Base-by-base conservation (phyloP, 306 rosid species). In the Prunus campanulata region DNA sequence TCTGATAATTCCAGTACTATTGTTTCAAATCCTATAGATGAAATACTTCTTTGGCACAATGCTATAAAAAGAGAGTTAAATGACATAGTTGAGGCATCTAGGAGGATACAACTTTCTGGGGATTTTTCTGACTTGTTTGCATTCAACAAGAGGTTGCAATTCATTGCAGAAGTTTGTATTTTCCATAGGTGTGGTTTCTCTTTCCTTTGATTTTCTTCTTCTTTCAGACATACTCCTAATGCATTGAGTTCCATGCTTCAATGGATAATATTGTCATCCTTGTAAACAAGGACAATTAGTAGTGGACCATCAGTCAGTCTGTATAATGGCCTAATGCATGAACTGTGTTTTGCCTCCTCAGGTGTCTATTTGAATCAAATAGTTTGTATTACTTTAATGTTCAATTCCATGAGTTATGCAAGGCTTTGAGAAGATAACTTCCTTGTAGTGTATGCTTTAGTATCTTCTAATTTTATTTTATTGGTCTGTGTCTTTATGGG, bases 1-100 rank as follows among this genome's bases (percentile, higher is more conserved):
- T 60, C 76, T 68, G 84, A 76, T 32, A 74, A 22, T 18, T 51
- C 71, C 42, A 74, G 57, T 51, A 75, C 79, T 67, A 60, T 71
- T 66, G 87, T 77, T 66, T 79, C 78, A 63, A 90, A 87, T 85
- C 98, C 97, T 7, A 91, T 93, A 35, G 88, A 93, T 82, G 97
- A 93, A 82, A 91, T 90, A 82, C 77, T 91, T 81, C 87, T 91
- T 63, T 93, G 97, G 98, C 98, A 93, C 83, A 90, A 91, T 88
- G 98, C 98, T 63, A 88, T 93, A 47, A 88, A 88, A 82, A 87
- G 83, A 85, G 98, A 93, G 82, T 83, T 93, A 72, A 83, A 85
- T 62, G 97, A 93, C 78, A 90, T 91, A 86, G 90, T 82, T 6
- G 76, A 72, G 50, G 90, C 83, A 68, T 86, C 84, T 29, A 82